Evolutionary conservation across 257 asterid species (phyloP).

Genomic region (Echites panduratus): DNA sequence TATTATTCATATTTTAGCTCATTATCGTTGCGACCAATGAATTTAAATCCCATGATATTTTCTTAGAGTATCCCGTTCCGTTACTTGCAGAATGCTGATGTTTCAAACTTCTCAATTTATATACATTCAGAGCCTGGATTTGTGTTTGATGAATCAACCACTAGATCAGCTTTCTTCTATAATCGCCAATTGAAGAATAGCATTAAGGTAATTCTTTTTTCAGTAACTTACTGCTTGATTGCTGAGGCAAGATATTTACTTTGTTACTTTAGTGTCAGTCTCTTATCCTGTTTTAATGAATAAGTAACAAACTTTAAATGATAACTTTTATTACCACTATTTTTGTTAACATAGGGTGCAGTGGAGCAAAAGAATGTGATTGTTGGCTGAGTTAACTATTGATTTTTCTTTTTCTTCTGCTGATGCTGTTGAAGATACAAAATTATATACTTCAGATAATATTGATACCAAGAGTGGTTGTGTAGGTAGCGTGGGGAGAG

Average conservation of each 20-base stretch:
- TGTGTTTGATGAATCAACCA: slow-evolving; percentile 70
- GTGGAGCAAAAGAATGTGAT: background rate
- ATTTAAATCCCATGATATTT: background rate
- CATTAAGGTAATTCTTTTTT: slow-evolving; percentile 53
- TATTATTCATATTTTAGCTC: background rate
- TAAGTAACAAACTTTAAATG: background rate
- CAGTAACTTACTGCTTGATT: slow-evolving; percentile 12
- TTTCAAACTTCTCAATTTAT: slow-evolving; percentile 51
- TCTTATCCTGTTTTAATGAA: background rate
- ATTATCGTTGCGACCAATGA: background rate
- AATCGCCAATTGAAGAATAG: slow-evolving; percentile 60
- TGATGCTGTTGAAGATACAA: background rate
- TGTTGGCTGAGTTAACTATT: background rate
- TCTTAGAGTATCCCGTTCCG: background rate
- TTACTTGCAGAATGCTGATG: slow-evolving; percentile 61
- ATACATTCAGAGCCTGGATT: slow-evolving; percentile 87
- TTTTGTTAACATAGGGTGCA: background rate
- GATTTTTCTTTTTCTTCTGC: background rate
- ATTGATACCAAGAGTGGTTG: slow-evolving; percentile 18
- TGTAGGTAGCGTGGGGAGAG: slow-evolving; percentile 99
- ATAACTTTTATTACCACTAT: background rate
- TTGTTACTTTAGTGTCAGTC: background rate
- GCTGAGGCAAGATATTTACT: background rate
- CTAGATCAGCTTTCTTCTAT: slow-evolving; percentile 52
- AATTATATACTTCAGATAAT: background rate